Percentiles rank a stretch among this genome's conserved stretches.
These are phyloP conservation scores for Aureoboletus auriporus DNA, from an alignment of 768 basidiomycete genomes.

Conservation along the genomic window DNA sequence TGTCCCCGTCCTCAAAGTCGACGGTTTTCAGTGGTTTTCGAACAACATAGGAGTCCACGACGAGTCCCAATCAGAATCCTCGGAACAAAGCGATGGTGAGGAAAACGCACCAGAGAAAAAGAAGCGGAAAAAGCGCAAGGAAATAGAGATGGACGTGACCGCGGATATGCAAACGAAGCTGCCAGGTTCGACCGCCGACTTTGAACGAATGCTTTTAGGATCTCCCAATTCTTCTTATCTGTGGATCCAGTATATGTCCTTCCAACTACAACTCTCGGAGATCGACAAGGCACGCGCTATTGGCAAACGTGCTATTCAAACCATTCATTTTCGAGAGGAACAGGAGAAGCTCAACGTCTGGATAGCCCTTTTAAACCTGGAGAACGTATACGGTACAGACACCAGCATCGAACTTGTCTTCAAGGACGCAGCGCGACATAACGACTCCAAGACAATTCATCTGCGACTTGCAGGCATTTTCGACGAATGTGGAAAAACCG, in stretches of 20 bases:
- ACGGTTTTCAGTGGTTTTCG: conserved; percentile 73
- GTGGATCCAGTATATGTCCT: conserved; percentile 99
- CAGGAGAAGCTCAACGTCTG: conserved; percentile 95
- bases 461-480: conserved; percentile 81
- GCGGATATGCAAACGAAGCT: conserved; percentile 80
- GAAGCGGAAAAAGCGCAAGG: conserved; percentile 64
- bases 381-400: conserved; percentile 88
- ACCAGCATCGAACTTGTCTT: conserved; percentile 76
- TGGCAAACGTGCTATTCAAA: conserved; percentile 75
- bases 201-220: conserved; percentile 87
- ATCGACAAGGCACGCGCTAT: conserved; percentile 91
- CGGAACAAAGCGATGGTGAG: conserved; percentile 39
- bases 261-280: conserved; percentile 95
- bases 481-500: conserved; percentile 75
- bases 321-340: conserved; percentile 95
- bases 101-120: conserved; percentile 39
- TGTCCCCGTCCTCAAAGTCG: conserved; percentile 44
- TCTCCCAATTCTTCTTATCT: conserved; percentile 97
- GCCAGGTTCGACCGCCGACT: conserved; percentile 92
- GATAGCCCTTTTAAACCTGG: conserved; percentile 93
- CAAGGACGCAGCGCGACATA: conserved; percentile 85
- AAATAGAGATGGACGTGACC: conserved; percentile 77
- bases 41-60: conserved; percentile 34
- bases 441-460: conserved; percentile 91
- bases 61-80: conserved; percentile 39